Conservation (phyloP, 371 early-diverging fungal genomes). For the Mortierella sp. region DNA sequence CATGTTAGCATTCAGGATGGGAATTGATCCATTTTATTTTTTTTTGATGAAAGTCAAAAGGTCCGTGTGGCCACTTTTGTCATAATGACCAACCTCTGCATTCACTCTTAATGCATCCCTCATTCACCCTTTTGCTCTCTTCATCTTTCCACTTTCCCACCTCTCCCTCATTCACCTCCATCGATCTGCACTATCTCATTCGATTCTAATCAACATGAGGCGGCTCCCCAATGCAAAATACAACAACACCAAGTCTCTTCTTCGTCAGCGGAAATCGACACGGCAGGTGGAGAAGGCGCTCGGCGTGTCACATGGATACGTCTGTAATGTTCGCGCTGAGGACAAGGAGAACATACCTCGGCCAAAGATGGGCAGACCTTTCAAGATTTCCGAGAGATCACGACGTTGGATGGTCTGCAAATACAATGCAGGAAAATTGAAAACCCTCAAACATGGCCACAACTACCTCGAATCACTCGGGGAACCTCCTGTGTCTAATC, state of each 20-base stretch:
- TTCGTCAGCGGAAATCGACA: slow-evolving; percentile 1
- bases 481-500: slow-evolving; percentile 1
- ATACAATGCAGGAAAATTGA: slow-evolving; percentile 3
- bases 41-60: neutral
- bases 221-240: neutral
- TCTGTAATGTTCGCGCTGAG: neutral
- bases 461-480: neutral
- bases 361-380: slow-evolving; percentile 3
- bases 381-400: slow-evolving; percentile 3
- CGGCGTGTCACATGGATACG: slow-evolving; percentile 1
- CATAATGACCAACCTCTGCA: slow-evolving; percentile 1
- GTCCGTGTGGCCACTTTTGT: neutral
- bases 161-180: slow-evolving; percentile 2
- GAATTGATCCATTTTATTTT: neutral
- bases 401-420: neutral
- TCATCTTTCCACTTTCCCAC: neutral
- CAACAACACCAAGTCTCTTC: neutral
- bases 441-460: slow-evolving; percentile 9
- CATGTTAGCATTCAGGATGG: slow-evolving; percentile 7
- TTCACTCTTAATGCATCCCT: slow-evolving; percentile 2
- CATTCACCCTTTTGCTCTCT: neutral
- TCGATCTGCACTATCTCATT: neutral
- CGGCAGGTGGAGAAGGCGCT: slow-evolving; percentile 2
- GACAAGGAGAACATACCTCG: slow-evolving; percentile 14
- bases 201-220: slow-evolving; percentile 1